Evolutionary conservation across 108 stramenopile species (phyloP).

Genomic region (Conticribra guillardii): DNA sequence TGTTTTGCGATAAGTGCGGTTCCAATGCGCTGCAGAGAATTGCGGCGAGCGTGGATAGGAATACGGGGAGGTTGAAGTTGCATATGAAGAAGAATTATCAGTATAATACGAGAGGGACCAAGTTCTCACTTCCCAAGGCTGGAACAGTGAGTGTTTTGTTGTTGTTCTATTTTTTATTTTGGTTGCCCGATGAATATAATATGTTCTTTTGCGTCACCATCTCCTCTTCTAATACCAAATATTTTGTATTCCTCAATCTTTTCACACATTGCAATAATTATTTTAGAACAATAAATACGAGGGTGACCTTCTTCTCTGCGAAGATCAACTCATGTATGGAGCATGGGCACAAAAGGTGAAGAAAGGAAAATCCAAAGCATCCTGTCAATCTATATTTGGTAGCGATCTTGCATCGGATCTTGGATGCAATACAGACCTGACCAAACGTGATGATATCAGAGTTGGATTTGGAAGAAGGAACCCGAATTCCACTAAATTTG

Average conservation of each 20-base stretch:
- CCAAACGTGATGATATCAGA: constrained; percentile 69
- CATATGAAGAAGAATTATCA: constrained; percentile 86
- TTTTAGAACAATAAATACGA: constrained; percentile 66
- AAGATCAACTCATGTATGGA: constrained; percentile 96
- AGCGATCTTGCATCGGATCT: constrained; percentile 84
- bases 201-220: no score
- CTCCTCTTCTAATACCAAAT: no score
- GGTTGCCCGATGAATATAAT: no score
- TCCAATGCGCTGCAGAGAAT: constrained; percentile 86
- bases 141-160: constrained; percentile 66
- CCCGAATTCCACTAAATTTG: constrained; percentile 87
- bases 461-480: constrained; percentile 92
- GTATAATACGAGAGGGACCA: constrained; percentile 89
- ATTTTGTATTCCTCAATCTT: neutral
- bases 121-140: constrained; percentile 93
- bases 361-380: constrained; percentile 69
- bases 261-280: constrained; percentile 27
- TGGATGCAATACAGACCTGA: constrained; percentile 76
- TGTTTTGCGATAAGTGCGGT: constrained; percentile 97
- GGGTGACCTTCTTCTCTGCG: constrained; percentile 93
- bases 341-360: constrained; percentile 96
- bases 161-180: constrained; percentile 1
- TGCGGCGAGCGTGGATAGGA: constrained; percentile 87
- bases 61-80: constrained; percentile 84
- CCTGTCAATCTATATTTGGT: constrained; percentile 84